These are phyloP conservation scores for Spinellus fusiger DNA, from an alignment of 192 early-diverging fungal species.

Conservation along the genomic window DNA sequence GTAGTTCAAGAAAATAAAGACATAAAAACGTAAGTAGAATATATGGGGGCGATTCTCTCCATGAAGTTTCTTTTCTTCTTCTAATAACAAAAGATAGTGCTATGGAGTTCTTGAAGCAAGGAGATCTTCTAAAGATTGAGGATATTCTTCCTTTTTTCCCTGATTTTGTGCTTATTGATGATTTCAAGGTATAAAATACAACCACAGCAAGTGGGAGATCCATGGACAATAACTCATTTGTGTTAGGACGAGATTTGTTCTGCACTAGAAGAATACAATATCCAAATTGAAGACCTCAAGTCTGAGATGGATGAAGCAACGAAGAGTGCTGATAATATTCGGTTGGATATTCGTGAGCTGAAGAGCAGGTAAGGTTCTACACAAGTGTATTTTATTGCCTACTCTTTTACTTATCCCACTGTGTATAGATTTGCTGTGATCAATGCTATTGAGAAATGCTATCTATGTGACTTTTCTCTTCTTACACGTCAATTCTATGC, in stretches of 20 bases:
- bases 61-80: neutral
- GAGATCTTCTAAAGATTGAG: conserved; percentile 85
- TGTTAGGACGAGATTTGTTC: conserved; percentile 75
- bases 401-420: neutral
- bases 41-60: neutral
- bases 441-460: conserved; percentile 68
- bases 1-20: conserved; percentile 81
- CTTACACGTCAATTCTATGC: conserved; percentile 86
- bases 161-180: conserved; percentile 94
- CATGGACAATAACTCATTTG: neutral
- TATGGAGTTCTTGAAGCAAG: conserved; percentile 74
- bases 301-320: conserved; percentile 95
- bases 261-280: conserved; percentile 90
- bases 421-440: conserved; percentile 55
- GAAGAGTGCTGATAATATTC: conserved; percentile 85
- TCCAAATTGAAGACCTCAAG: conserved; percentile 83
- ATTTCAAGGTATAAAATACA: conserved; percentile 67
- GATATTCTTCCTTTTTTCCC: conserved; percentile 97
- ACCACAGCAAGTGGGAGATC: no score
- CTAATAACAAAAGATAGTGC: no score
- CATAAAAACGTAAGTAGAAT: conserved; percentile 60
- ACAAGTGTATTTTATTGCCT: neutral
- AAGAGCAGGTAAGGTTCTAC: conserved; percentile 59
- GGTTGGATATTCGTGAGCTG: conserved; percentile 82
- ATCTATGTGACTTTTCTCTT: conserved; percentile 70